Evolutionary conservation across 2,329 filamentous ascomycete species (phyloP).

Genomic region (Endothia cerciana): DNA sequence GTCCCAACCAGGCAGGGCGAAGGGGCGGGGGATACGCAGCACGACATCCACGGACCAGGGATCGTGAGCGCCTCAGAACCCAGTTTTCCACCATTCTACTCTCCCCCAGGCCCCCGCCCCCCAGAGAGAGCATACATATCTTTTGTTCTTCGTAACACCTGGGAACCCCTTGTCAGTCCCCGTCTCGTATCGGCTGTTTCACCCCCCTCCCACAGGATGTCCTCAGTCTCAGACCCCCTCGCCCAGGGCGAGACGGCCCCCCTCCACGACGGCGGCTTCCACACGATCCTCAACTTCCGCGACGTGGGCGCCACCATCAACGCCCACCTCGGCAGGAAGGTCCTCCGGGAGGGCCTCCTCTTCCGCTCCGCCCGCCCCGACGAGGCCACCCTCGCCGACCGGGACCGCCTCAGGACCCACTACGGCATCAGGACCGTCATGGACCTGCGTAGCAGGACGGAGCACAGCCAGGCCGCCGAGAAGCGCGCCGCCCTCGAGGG

Average conservation of each 20-base stretch:
- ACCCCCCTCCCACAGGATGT: neutral
- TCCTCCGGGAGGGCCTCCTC: conserved; percentile 64
- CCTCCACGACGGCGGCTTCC: conserved; percentile 42
- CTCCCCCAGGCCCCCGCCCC: neutral
- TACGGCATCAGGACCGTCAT: conserved; percentile 73
- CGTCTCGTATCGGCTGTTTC: too few species aligned
- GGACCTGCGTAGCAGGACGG: conserved; percentile 80
- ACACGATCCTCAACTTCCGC: conserved; percentile 74
- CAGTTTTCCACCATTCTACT: neutral
- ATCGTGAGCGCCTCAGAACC: neutral
- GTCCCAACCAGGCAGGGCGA: neutral
- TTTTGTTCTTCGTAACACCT: neutral
- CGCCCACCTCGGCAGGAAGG: conserved; percentile 47
- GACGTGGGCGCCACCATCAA: conserved; percentile 75
- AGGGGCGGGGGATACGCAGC: neutral
- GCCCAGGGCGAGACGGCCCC: neutral
- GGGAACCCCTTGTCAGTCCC: too few species aligned
- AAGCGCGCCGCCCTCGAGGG: conserved; percentile 58
- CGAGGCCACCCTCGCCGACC: conserved; percentile 70
- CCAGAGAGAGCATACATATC: too few species aligned
- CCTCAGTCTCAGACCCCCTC: conserved; percentile 12
- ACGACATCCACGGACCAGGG: neutral
- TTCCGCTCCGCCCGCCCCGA: conserved; percentile 75
- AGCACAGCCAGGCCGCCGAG: conserved; percentile 69
- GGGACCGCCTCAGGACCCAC: conserved; percentile 58